phyloP scores from a whole-genome alignment of 139 green algal genomes.

The Cymbomonas tetramitiformis region DNA sequence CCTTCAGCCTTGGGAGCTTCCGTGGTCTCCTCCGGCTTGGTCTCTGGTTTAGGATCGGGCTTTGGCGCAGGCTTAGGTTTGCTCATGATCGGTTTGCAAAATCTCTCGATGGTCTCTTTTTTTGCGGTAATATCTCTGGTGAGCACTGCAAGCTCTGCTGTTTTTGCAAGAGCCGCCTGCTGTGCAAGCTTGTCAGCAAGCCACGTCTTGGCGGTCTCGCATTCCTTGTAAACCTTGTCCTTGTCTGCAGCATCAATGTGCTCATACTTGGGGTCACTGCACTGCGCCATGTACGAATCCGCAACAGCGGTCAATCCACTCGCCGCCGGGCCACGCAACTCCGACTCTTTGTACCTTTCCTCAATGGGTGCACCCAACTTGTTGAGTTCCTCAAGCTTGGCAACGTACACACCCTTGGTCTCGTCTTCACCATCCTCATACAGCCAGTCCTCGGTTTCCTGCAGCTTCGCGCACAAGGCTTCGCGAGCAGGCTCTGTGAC shows the following conservation, averaged over 20 bases:
- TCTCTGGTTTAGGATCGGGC: slow-evolving; percentile 36
- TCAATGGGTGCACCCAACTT: slow-evolving; percentile 52
- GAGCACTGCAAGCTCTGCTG: slow-evolving; percentile 53
- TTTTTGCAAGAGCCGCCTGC: slow-evolving; percentile 41
- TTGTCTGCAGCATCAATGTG: slow-evolving; percentile 73
- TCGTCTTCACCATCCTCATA: slow-evolving; percentile 96
- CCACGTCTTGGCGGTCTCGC: slow-evolving; percentile 56
- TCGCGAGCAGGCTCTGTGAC: slow-evolving; percentile 46
- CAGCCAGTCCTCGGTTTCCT: slow-evolving; percentile 83
- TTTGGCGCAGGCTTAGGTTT: slow-evolving; percentile 54
- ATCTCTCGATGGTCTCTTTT: slow-evolving; percentile 46
- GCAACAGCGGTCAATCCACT: slow-evolving; percentile 27
- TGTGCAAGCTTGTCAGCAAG: slow-evolving; percentile 56
- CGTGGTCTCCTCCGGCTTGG: slow-evolving; percentile 13
- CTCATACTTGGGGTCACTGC: slow-evolving; percentile 35
- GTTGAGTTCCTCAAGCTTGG: slow-evolving; percentile 75
- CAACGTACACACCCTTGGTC: slow-evolving; percentile 72
- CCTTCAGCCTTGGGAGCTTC: slow-evolving; percentile 2
- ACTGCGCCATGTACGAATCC: slow-evolving; percentile 40
- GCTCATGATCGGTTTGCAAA: slow-evolving; percentile 57
- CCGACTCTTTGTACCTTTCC: slow-evolving; percentile 33
- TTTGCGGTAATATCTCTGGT: slow-evolving; percentile 75
- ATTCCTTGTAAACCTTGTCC: slow-evolving; percentile 52
- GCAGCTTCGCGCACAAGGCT: slow-evolving; percentile 44
- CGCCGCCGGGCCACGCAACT: slow-evolving; percentile 16